Evolutionary conservation across 2,329 filamentous ascomycete species (phyloP), one percentile per base, ranked within the genome.

Genomic region (Monilinia aucupariae): DNA sequence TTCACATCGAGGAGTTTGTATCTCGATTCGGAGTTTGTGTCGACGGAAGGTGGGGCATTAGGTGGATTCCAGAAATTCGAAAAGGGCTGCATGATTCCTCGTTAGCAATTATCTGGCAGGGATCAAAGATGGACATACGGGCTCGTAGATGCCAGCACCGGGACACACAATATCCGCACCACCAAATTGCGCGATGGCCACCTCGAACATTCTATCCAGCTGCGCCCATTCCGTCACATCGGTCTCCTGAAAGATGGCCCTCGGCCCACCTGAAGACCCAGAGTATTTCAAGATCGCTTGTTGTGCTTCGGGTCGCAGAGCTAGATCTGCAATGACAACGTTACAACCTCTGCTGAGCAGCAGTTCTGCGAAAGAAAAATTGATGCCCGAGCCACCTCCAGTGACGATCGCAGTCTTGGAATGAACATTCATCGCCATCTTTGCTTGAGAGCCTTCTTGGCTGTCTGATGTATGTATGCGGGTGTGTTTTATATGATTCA

Each of bases 361-460:
- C 0, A 80, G 72, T 25, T 75, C 67, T 5, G 78, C 77, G 50
- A 81, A 81, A 3, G 71, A 71, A 12, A 81, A 70, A 63, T 78
- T 78, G 64, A 80, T 80, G 78, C 81, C 81, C 53, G 80, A 82
- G 32, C 81, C 81, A 47, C 79, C 81, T 39, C 81, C 81, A 13
- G 81, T 84, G 37, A 84, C 74, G 53, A 84, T 80, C 15, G 81
- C 81, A 15, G 79, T 78, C 69, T 78, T 80, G 58, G 76, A 77
- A 59, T 75, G 68, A 25, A 81, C 76, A n/a, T 68, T 66, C 66
- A 71, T 68, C 7, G 70, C 70, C 70, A 72, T 72, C 17, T 30
- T 61, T 12, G n/a, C 20, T 4, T n/a, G 22, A 15, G 27, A 3
- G 10, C 8, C 20, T 15, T 41, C 39, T 12, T 13, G 3, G 27